phyloP scores from a whole-genome alignment of 352 stramenopile species.

The Phytophthora meadii region DNA sequence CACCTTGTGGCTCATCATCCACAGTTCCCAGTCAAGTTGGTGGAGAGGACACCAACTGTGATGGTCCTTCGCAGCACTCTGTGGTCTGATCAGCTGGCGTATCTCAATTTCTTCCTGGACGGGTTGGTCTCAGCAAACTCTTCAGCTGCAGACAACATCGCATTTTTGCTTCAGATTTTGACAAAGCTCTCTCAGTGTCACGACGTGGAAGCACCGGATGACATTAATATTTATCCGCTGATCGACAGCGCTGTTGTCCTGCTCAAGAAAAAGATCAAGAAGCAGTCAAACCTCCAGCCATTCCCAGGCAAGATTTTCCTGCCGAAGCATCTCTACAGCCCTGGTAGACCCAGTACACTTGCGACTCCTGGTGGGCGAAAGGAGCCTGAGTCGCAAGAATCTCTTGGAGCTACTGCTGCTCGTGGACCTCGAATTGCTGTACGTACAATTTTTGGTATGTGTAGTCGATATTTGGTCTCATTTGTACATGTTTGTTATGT shows the following conservation, averaged over 20 bases:
- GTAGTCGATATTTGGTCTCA: conserved; percentile 5
- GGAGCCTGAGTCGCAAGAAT: conserved; percentile 37
- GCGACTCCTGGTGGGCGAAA: conserved; percentile 27
- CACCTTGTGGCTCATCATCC: conserved; percentile 85
- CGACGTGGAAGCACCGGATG: conserved; percentile 52
- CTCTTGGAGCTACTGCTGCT: conserved; percentile 4
- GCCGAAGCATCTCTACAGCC: conserved; percentile 71
- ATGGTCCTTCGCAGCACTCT: conserved; percentile 40
- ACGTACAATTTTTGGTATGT: conserved; percentile 22
- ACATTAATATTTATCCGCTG: conserved; percentile 65
- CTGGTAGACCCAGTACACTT: conserved; percentile 26
- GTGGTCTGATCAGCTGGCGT: conserved; percentile 69
- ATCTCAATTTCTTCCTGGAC: conserved; percentile 80
- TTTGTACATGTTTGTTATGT: conserved; percentile 15
- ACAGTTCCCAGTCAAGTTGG: conserved; percentile 58
- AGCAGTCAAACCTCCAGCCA: conserved; percentile 82
- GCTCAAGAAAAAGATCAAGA: conserved; percentile 88
- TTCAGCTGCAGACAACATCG: conserved; percentile 79
- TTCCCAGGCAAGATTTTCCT: conserved; percentile 88
- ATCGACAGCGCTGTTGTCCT: conserved; percentile 61
- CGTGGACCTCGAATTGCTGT: conserved; percentile 54
- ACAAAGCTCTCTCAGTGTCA: conserved; percentile 79
- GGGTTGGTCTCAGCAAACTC: conserved; percentile 62
- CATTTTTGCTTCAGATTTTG: conserved; percentile 86
- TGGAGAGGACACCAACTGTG: conserved; percentile 36